Percentiles rank a stretch among this genome's conserved stretches.
These are phyloP conservation scores for Stephania japonica DNA, from an alignment of 164 flowering plant genomes.

Conservation along the genomic window DNA sequence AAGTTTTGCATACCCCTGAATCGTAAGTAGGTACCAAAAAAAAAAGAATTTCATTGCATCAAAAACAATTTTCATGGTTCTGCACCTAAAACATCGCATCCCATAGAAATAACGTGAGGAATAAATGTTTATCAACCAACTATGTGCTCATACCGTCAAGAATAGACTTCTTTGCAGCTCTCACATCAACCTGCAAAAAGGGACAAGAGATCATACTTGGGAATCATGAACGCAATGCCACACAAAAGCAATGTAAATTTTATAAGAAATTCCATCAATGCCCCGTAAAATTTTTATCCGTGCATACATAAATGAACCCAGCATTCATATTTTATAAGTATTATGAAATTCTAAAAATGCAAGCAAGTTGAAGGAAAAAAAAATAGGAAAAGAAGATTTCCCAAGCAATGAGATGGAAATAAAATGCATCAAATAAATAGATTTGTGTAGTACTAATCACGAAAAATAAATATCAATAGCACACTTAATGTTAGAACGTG, in stretches of 20 bases:
- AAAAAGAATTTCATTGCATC: background rate
- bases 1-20: background rate
- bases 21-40: background rate
- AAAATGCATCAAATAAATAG: background rate
- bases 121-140: background rate
- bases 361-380: no score
- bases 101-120: background rate
- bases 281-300: no score
- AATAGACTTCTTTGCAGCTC: conserved; percentile 79
- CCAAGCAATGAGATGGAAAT: no score
- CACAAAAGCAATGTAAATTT: background rate
- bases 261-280: no score
- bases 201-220: conserved; percentile 9
- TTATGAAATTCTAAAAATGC: no score
- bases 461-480: background rate
- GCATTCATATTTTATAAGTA: background rate
- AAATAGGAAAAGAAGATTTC: no score
- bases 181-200: conserved; percentile 68
- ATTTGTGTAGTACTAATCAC: background rate
- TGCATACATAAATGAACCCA: background rate
- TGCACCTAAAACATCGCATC: no score
- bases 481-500: background rate
- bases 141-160: conserved; percentile 51
- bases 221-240: background rate
- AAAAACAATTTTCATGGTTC: background rate